These are phyloP conservation scores for Bruguiera sexangula DNA, from an alignment of 345 rosid genomes.

Conservation along the genomic window DNA sequence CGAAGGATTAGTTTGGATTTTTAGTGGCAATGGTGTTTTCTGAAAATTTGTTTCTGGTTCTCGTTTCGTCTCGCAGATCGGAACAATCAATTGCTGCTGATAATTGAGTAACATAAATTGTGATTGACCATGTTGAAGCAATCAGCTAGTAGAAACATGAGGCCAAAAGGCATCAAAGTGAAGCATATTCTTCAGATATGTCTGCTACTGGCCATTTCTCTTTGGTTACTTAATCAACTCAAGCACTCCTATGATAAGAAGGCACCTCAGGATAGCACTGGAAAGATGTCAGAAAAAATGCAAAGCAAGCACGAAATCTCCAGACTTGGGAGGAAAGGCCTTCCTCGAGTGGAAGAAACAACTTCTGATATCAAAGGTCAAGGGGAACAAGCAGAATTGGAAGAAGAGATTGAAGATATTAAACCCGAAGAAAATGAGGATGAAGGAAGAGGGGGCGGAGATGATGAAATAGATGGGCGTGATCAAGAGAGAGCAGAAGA, in stretches of 20 bases:
- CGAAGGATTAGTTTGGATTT: not conserved
- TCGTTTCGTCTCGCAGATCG: constrained; percentile 5
- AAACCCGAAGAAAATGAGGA: constrained; percentile 30
- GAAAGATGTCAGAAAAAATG: constrained; percentile 10
- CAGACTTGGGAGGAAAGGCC: constrained; percentile 55
- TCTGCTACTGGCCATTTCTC: constrained; percentile 43
- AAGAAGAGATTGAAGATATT: constrained; percentile 30
- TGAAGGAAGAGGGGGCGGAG: constrained; percentile 43
- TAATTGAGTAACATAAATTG: not conserved
- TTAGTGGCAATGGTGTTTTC: not conserved
- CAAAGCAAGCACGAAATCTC: constrained; percentile 13
- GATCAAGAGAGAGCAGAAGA: constrained; percentile 46
- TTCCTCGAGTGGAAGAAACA: constrained; percentile 16
- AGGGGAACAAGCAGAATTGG: constrained; percentile 24
- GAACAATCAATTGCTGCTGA: not conserved
- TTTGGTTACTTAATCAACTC: constrained; percentile 59
- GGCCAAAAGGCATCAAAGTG: constrained; percentile 57
- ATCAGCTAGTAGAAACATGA: constrained; percentile 40
- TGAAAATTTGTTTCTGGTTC: not conserved
- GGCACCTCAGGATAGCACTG: constrained; percentile 7
- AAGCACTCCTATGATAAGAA: constrained; percentile 32
- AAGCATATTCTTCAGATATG: constrained; percentile 52
- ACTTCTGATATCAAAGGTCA: constrained; percentile 3
- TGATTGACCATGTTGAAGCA: constrained; percentile 37
- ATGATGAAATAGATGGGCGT: constrained; percentile 45